These are phyloP conservation scores for Ceratocystis alfenasii DNA, from an alignment of 2,329 filamentous ascomycete species.

Conservation along the genomic window DNA sequence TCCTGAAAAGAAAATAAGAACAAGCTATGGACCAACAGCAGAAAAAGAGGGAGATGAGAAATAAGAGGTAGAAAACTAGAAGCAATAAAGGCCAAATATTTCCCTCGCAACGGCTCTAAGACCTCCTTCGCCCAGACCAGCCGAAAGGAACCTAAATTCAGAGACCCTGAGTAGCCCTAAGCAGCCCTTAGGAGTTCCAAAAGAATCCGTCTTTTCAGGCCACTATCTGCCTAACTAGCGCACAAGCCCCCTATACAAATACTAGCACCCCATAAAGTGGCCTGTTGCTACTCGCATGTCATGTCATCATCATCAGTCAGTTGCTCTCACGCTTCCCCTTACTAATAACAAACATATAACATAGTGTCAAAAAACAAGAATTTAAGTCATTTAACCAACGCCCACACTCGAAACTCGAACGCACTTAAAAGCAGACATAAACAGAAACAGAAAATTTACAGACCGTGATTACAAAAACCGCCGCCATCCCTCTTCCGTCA, in stretches of 20 bases:
- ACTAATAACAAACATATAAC: neutral
- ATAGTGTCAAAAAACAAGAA: neutral
- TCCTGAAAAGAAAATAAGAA: neutral
- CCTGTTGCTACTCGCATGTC: neutral
- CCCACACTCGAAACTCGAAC: neutral
- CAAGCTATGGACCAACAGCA: neutral
- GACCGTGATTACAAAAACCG: slow-evolving; percentile 12
- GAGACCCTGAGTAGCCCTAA: neutral
- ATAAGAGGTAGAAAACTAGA: neutral
- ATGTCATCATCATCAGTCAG: too few relatives aligned
- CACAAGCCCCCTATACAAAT: neutral
- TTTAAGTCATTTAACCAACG: slow-evolving; percentile 8
- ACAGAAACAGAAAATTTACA: slow-evolving; percentile 17
- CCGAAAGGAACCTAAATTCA: neutral
- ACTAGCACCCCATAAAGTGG: slow-evolving; percentile 5
- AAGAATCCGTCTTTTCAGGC: neutral
- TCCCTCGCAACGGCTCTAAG: neutral
- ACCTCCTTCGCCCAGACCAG: slow-evolving; percentile 2
- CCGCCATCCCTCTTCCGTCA: slow-evolving; percentile 8
- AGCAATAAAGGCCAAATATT: slow-evolving; percentile 9
- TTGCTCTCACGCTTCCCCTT: neutral
- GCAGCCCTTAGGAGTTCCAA: neutral
- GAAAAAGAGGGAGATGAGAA: neutral
- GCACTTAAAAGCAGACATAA: neutral
- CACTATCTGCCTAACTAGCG: neutral